phyloP scores from a whole-genome alignment of 345 rosid genomes.

The Eucalyptus camaldulensis region DNA sequence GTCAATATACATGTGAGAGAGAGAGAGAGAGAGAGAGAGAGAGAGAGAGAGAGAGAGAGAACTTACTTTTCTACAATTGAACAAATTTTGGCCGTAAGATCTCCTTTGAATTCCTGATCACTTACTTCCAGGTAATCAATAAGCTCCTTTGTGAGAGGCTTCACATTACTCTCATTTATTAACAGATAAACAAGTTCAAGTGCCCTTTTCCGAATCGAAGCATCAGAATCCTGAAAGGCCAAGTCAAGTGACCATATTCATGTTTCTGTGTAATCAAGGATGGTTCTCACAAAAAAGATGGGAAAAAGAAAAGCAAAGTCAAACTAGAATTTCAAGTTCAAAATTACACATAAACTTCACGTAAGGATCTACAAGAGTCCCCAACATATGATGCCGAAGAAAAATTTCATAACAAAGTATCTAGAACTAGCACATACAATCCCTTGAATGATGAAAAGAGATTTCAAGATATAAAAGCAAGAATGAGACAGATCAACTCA shows the following conservation, averaged over 20 bases:
- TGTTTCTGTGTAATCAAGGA: neutral
- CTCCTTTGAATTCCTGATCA: constrained; percentile 92
- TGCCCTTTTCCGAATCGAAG: constrained; percentile 95
- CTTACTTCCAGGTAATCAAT: constrained; percentile 95
- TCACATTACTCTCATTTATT: constrained; percentile 88
- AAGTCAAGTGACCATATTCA: neutral
- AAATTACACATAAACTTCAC: neutral
- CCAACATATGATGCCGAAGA: neutral
- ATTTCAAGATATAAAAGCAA: neutral
- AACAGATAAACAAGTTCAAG: constrained; percentile 83
- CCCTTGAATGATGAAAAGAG: neutral
- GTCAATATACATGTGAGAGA: neutral
- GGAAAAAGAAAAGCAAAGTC: neutral
- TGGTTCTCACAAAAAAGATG: neutral
- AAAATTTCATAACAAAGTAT: neutral
- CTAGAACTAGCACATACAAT: neutral
- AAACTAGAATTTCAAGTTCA: neutral
- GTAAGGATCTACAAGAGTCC: neutral
- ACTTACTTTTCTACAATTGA: constrained; percentile 95
- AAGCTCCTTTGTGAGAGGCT: constrained; percentile 79
- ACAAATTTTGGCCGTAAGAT: constrained; percentile 98
- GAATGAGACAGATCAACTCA: neutral
- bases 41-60: neutral
- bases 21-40: neutral
- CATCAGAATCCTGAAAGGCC: constrained; percentile 79